phyloP scores from a whole-genome alignment of 2,329 filamentous ascomycete genomes.

The Colletotrichum tamarilloi region DNA sequence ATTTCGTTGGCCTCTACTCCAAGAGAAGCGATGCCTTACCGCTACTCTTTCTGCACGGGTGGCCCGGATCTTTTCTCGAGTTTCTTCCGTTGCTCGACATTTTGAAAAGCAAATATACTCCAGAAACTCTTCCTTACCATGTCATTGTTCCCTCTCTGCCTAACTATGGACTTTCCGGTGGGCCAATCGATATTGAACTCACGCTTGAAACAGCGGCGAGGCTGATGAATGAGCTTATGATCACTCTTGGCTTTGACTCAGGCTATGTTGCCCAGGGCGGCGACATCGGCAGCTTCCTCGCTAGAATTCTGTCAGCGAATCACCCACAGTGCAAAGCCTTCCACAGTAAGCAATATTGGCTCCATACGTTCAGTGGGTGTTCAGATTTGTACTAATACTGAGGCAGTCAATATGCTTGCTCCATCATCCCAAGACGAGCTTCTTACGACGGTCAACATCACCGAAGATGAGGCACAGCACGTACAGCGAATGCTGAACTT shows the following conservation, averaged over 20 bases:
- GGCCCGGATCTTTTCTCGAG: slow-evolving; percentile 64
- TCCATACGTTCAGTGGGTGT: background rate
- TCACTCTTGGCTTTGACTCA: slow-evolving; percentile 59
- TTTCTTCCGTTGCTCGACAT: slow-evolving; percentile 62
- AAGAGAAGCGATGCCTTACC: slow-evolving; percentile 59
- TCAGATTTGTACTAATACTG: background rate
- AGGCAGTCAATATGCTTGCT: background rate
- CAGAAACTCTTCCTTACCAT: slow-evolving; percentile 65
- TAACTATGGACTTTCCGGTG: slow-evolving; percentile 58
- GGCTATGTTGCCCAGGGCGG: slow-evolving; percentile 68
- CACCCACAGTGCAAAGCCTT: slow-evolving; percentile 59
- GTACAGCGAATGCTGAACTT: background rate
- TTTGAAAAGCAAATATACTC: slow-evolving; percentile 58
- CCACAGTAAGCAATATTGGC: slow-evolving; percentile 31
- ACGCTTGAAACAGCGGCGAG: slow-evolving; percentile 46
- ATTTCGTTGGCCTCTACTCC: slow-evolving; percentile 67
- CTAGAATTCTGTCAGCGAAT: slow-evolving; percentile 53
- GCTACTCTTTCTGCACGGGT: slow-evolving; percentile 63
- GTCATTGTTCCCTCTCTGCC: slow-evolving; percentile 66
- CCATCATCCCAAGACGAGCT: background rate
- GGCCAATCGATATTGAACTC: slow-evolving; percentile 42
- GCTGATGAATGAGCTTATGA: slow-evolving; percentile 62
- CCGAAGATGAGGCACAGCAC: background rate
- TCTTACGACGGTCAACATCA: background rate
- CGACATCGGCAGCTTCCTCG: slow-evolving; percentile 61